phyloP scores from a whole-genome alignment of 371 early-diverging fungal species.

The Massospora cicadina region DNA sequence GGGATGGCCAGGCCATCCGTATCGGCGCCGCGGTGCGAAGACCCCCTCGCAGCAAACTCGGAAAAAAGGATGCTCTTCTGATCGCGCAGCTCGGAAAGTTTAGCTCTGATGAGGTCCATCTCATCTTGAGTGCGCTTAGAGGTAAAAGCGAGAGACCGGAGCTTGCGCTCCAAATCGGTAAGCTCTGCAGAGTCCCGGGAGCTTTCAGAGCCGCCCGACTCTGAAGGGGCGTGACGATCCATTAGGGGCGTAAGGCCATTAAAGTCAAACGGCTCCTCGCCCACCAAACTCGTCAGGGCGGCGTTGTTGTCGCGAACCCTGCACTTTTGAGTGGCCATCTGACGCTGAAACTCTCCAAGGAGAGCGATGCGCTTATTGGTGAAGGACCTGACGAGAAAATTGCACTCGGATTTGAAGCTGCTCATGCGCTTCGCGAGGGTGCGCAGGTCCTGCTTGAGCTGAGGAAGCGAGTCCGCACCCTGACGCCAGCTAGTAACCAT shows the following conservation, averaged over 20 bases:
- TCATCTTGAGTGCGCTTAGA: not conserved
- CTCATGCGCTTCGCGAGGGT: not conserved
- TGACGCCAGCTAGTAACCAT: not conserved
- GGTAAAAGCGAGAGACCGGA: not conserved
- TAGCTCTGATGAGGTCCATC: not conserved
- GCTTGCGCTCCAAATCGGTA: not conserved
- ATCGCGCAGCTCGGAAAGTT: conserved; percentile 5
- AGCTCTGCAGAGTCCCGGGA: not conserved
- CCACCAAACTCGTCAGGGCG: not conserved
- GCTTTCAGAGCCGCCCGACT: not conserved
- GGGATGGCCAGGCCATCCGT: not conserved
- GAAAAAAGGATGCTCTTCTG: conserved; percentile 2
- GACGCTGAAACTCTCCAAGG: conserved; percentile 5
- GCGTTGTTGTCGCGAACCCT: not conserved
- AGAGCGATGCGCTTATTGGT: not conserved
- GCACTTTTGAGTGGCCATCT: conserved; percentile 1
- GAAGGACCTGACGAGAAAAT: conserved; percentile 1
- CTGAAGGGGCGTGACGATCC: not conserved
- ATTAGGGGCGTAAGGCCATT: not conserved
- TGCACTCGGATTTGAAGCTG: not conserved
- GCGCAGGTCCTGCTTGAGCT: not conserved
- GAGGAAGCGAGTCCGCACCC: not conserved
- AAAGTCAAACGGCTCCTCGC: not conserved
- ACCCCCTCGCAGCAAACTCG: not conserved
- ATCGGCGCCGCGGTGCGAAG: not conserved